A percentile compares a stretch with the other conserved stretches of the same genome.
These are phyloP conservation scores for Yarrowia keelungensis DNA, from an alignment of 805 yeast species.

Conservation along the genomic window DNA sequence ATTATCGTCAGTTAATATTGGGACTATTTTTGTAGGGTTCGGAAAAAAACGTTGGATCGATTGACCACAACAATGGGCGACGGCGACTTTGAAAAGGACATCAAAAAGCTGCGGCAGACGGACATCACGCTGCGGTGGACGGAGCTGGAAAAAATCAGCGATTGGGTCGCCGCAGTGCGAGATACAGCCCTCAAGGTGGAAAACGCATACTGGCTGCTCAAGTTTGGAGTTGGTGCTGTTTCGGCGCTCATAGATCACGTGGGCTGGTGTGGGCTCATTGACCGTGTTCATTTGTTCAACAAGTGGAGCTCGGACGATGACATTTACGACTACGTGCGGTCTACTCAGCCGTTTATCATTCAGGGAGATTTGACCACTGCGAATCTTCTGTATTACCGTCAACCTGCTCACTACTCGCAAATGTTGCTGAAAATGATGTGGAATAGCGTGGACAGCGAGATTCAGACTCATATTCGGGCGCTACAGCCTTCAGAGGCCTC, in stretches of 20 bases:
- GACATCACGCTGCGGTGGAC: constrained; percentile 17
- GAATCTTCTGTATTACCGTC: constrained; percentile 15
- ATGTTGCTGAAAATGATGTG: constrained; percentile 34
- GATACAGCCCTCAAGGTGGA: constrained; percentile 30
- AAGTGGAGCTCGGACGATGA: constrained; percentile 35
- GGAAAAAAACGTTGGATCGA: not conserved
- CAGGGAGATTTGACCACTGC: constrained; percentile 24
- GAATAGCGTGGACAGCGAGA: constrained; percentile 27
- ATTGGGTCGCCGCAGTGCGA: constrained; percentile 28
- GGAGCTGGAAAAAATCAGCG: constrained; percentile 24
- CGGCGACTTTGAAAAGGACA: constrained; percentile 33
- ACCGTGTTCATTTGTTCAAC: constrained; percentile 31
- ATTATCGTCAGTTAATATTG: too few relatives aligned
- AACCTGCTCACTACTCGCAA: constrained; percentile 31
- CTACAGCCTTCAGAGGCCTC: constrained; percentile 21
- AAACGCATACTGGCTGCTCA: constrained; percentile 31
- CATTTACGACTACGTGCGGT: constrained; percentile 25
- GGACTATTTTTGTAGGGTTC: too few relatives aligned
- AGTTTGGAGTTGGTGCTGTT: constrained; percentile 33
- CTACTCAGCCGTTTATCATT: constrained; percentile 26
- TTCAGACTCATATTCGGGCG: constrained; percentile 32
- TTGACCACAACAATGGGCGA: constrained; percentile 23
- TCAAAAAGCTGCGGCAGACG: constrained; percentile 17
- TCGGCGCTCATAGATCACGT: constrained; percentile 25
- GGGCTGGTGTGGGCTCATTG: constrained; percentile 29